Conservation (phyloP, 371 early-diverging fungal species). For the Mortierella sp. region DNA sequence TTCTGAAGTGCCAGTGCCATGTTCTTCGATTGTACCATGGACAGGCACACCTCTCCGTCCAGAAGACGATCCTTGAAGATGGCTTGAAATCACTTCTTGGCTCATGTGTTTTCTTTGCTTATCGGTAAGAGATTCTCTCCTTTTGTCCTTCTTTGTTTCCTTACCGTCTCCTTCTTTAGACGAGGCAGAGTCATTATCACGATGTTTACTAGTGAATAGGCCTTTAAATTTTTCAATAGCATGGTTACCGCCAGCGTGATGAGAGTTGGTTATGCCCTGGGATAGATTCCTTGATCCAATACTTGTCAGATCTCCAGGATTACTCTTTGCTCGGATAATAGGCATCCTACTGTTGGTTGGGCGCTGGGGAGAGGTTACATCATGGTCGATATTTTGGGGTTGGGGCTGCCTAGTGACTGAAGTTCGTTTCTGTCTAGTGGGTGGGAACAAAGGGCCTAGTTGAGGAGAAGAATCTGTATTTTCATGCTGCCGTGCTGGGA, state of each 20-base stretch:
- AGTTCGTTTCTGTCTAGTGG: slow-evolving; percentile 13
- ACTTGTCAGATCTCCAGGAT: slow-evolving; percentile 37
- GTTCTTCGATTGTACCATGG: slow-evolving; percentile 19
- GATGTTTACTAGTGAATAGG: slow-evolving; percentile 32
- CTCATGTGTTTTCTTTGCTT: slow-evolving; percentile 51
- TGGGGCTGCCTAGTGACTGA: slow-evolving; percentile 8
- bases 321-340: slow-evolving; percentile 49
- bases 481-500: slow-evolving; percentile 14
- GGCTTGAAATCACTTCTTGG: slow-evolving; percentile 27
- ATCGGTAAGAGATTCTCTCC: slow-evolving; percentile 38
- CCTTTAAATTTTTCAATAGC: slow-evolving; percentile 50
- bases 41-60: slow-evolving; percentile 18
- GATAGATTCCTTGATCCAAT: slow-evolving; percentile 20
- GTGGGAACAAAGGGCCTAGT: neutral
- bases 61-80: slow-evolving; percentile 15
- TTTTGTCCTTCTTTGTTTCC: slow-evolving; percentile 25
- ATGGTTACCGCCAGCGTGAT: slow-evolving; percentile 15
- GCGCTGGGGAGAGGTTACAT: slow-evolving; percentile 7
- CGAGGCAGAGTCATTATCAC: slow-evolving; percentile 24
- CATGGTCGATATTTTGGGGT: slow-evolving; percentile 1
- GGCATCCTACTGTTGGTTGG: slow-evolving; percentile 28
- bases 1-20: slow-evolving; percentile 10
- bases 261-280: neutral
- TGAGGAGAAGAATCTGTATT: neutral
- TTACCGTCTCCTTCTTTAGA: slow-evolving; percentile 13